phyloP scores from a whole-genome alignment of 2,329 filamentous ascomycete species.

The Penicillium glabrum region DNA sequence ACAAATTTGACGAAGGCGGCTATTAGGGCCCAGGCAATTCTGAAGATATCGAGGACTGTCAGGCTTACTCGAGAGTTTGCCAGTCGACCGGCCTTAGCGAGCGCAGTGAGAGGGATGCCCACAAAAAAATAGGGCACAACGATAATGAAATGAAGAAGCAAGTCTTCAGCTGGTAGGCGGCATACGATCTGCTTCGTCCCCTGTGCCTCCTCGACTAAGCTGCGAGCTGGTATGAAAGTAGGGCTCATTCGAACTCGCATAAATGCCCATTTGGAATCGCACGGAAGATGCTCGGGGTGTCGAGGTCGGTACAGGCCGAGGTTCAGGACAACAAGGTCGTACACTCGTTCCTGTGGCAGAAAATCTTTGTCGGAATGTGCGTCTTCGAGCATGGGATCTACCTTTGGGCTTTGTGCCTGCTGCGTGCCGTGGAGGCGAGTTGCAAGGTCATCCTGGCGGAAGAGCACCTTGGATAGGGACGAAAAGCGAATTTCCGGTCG shows the following conservation, averaged over 20 bases:
- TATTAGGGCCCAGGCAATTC: slow-evolving; percentile 1
- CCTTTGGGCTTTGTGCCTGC: not conserved
- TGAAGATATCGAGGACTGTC: slow-evolving; percentile 3
- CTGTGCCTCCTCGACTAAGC: not conserved
- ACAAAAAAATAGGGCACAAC: slow-evolving; percentile 13
- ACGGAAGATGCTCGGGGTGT: not conserved
- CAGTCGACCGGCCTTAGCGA: slow-evolving; percentile 5
- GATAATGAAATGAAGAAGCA: slow-evolving; percentile 14
- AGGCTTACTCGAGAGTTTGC: slow-evolving; percentile 6
- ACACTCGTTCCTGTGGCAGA: not conserved
- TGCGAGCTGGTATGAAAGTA: not conserved
- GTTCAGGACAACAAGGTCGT: not conserved
- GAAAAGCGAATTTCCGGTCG: slow-evolving; percentile 4
- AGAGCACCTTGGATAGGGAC: slow-evolving; percentile 1
- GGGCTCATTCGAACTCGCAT: not conserved
- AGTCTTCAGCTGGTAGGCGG: slow-evolving; percentile 5
- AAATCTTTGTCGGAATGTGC: not conserved
- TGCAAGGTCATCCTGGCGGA: not conserved
- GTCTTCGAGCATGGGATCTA: not conserved
- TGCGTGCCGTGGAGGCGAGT: not conserved
- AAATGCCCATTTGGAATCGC: not conserved
- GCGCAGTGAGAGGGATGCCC: slow-evolving; percentile 2
- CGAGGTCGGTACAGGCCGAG: slow-evolving; percentile 2
- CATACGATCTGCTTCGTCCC: not conserved
- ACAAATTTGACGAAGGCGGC: not conserved